These are phyloP conservation scores for Naematelia encephala DNA, from an alignment of 768 basidiomycete species.

Conservation along the genomic window DNA sequence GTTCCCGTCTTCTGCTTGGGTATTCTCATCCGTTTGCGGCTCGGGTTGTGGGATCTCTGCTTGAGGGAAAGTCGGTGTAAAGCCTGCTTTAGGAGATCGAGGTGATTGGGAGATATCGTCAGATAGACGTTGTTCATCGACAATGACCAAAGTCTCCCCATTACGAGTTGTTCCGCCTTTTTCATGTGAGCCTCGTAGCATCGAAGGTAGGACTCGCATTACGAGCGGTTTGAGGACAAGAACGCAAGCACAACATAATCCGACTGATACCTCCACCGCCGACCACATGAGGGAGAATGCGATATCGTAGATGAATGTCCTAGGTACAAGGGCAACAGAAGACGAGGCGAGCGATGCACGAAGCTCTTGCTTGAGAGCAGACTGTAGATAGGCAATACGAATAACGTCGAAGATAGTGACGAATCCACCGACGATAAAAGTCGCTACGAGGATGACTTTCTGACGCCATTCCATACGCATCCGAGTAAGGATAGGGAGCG, in stretches of 20 bases:
- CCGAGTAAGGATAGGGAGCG: slow-evolving; percentile 45
- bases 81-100: neutral
- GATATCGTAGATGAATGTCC: slow-evolving; percentile 39
- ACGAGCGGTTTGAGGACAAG: slow-evolving; percentile 47
- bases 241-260: slow-evolving; percentile 43
- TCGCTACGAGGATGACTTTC: slow-evolving; percentile 43
- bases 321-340: slow-evolving; percentile 9
- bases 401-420: slow-evolving; percentile 48
- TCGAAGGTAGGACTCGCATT: slow-evolving; percentile 34
- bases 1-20: neutral
- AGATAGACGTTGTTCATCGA: neutral
- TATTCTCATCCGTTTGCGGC: neutral
- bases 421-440: slow-evolving; percentile 47
- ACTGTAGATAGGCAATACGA: slow-evolving; percentile 46
- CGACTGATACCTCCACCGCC: slow-evolving; percentile 43
- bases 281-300: slow-evolving; percentile 47
- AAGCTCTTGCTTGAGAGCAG: slow-evolving; percentile 31
- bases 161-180: neutral
- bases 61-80: neutral
- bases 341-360: slow-evolving; percentile 2
- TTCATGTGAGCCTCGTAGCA: slow-evolving; percentile 13
- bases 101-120: neutral
- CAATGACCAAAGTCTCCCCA: neutral
- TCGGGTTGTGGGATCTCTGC: neutral
- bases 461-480: slow-evolving; percentile 45